Evolutionary conservation across 1,139 yeast genomes (phyloP).

Genomic region (Protomyces lactucae-debilis): DNA sequence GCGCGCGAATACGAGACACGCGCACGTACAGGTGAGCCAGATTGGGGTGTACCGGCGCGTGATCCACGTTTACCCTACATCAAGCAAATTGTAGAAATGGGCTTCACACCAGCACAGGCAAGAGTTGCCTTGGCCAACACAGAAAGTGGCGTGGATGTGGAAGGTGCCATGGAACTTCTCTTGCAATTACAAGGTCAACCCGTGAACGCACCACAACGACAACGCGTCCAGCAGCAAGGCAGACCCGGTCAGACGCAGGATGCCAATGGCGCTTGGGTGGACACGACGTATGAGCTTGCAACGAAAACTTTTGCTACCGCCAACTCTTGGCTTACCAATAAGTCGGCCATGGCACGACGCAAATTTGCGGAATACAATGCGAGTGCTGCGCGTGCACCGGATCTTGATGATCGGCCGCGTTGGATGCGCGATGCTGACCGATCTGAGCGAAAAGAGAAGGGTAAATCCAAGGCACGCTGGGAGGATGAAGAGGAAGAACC

Average conservation of each 20-base stretch:
- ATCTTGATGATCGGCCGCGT: constrained; percentile 20
- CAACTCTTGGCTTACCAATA: constrained; percentile 15
- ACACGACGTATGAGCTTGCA: constrained; percentile 20
- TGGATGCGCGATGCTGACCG: constrained; percentile 27
- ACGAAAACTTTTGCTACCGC: constrained; percentile 15
- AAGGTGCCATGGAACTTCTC: constrained; percentile 57
- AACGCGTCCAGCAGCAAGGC: background rate
- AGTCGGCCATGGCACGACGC: constrained; percentile 23
- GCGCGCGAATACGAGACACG: background rate
- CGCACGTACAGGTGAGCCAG: background rate
- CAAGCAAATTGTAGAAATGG: constrained; percentile 75
- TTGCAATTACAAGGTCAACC: background rate
- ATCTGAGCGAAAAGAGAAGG: constrained; percentile 19
- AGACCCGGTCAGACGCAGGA: constrained; percentile 5
- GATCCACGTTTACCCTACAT: constrained; percentile 41
- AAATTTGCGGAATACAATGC: constrained; percentile 22
- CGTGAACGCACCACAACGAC: background rate
- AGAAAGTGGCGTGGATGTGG: constrained; percentile 54
- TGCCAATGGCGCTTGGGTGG: constrained; percentile 22
- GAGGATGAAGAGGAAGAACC: constrained; percentile 9
- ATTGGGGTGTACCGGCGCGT: constrained; percentile 40
- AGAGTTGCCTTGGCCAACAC: constrained; percentile 54
- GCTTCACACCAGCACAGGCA: constrained; percentile 62
- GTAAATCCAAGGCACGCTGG: constrained; percentile 10
- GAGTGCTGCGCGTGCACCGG: background rate